These are phyloP conservation scores for Fomitopsis pinicola DNA, from an alignment of 1,284 basidiomycete species.

Conservation along the genomic window DNA sequence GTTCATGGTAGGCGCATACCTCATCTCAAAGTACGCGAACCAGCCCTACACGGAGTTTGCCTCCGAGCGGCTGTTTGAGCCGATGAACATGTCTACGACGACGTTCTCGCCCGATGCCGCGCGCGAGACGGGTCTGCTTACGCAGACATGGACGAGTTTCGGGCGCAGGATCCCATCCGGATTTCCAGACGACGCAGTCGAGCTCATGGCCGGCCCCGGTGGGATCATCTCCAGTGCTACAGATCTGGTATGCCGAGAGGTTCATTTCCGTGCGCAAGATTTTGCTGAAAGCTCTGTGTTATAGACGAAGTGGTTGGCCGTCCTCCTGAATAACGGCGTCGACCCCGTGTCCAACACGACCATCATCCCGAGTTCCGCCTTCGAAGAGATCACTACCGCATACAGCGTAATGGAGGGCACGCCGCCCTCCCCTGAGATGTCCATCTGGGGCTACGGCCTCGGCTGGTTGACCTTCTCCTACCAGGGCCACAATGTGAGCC, in stretches of 20 bases:
- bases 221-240: conserved; percentile 30
- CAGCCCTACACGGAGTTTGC: conserved; percentile 27
- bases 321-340: conserved; percentile 24
- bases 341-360: conserved; percentile 21
- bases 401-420: conserved; percentile 12
- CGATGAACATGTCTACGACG: conserved; percentile 29
- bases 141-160: conserved; percentile 25
- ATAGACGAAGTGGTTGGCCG: conserved; percentile 28
- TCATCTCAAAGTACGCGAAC: conserved; percentile 32
- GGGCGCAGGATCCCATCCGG: conserved; percentile 26
- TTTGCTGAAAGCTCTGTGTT: neutral
- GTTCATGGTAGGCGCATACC: conserved; percentile 20
- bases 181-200: conserved; percentile 18
- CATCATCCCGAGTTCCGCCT: conserved; percentile 22
- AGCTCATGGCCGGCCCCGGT: conserved; percentile 26
- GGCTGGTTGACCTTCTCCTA: conserved; percentile 24
- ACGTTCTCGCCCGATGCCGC: conserved; percentile 34
- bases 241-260: conserved; percentile 22
- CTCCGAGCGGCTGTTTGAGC: conserved; percentile 25
- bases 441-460: conserved; percentile 26
- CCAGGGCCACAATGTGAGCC: conserved; percentile 20
- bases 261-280: too few relatives aligned
- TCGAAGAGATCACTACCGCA: conserved; percentile 23
- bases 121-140: conserved; percentile 25
- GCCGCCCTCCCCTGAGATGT: conserved; percentile 9